These are phyloP conservation scores for Polyrhizophydium stewartii DNA, from an alignment of 371 early-diverging fungal genomes.

Conservation along the genomic window DNA sequence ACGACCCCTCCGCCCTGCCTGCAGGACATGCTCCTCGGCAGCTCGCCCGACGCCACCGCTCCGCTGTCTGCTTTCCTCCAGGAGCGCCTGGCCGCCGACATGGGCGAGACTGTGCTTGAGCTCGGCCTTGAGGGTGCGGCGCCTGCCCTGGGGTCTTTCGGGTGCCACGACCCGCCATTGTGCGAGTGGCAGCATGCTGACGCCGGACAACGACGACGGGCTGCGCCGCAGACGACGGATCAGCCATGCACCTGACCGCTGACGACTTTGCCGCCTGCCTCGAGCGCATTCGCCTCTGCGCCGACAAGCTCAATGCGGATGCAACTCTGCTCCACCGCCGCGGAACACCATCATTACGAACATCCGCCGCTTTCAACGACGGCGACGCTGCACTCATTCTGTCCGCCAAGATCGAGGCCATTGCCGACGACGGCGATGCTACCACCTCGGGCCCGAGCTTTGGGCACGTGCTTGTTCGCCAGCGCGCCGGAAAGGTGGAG, in stretches of 20 bases:
- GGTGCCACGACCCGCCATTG: no score
- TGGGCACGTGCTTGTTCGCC: conserved; percentile 62
- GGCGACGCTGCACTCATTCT: neutral
- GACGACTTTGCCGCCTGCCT: conserved; percentile 52
- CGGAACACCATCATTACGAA: conserved; percentile 20
- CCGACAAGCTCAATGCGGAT: conserved; percentile 55
- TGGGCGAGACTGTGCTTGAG: conserved; percentile 75
- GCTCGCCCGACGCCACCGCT: conserved; percentile 27
- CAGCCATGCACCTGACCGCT: conserved; percentile 60
- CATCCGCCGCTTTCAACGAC: conserved; percentile 4
- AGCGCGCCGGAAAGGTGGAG: conserved; percentile 62
- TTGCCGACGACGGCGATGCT: conserved; percentile 1
- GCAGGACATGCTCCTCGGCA: conserved; percentile 20
- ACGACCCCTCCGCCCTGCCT: no score
- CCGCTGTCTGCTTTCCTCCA: conserved; percentile 40
- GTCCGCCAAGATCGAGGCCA: conserved; percentile 4
- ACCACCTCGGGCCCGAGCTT: conserved; percentile 8
- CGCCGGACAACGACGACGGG: no score
- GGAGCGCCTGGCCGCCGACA: conserved; percentile 55
- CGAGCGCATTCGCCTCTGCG: conserved; percentile 40
- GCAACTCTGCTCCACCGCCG: conserved; percentile 58
- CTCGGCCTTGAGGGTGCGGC: conserved; percentile 68
- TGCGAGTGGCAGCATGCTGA: no score
- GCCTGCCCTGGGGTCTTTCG: no score
- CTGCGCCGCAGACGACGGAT: conserved; percentile 66